Evolutionary conservation across 805 yeast genomes (phyloP).

Genomic region (Ogataea corticis): DNA sequence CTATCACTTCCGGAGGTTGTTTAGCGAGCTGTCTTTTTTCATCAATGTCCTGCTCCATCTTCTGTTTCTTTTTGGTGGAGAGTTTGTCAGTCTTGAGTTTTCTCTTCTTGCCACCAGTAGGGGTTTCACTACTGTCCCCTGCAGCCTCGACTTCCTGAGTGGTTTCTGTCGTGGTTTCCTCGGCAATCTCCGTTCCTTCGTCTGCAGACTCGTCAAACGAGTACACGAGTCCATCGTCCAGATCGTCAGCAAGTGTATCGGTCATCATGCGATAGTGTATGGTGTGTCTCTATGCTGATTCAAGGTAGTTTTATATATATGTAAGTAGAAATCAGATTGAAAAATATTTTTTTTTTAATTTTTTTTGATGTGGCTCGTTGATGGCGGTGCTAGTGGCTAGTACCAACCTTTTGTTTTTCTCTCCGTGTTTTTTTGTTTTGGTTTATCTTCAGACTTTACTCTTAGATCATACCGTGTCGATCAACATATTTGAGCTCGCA

Average conservation of each 20-base stretch:
- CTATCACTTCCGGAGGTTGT: conserved; percentile 58
- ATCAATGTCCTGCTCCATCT: conserved; percentile 63
- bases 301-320: no score
- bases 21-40: conserved; percentile 57
- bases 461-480: no score
- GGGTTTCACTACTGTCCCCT: conserved; percentile 16
- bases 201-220: conserved; percentile 55
- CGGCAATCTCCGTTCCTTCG: conserved; percentile 18
- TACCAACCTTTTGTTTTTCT: no score
- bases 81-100: conserved; percentile 42
- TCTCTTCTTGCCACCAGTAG: conserved; percentile 27
- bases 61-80: conserved; percentile 63
- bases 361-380: no score
- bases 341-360: no score
- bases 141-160: conserved; percentile 23
- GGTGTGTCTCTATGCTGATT: no score
- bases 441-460: no score
- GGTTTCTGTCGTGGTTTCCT: background rate
- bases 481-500: no score
- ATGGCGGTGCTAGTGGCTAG: no score
- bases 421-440: no score
- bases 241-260: conserved; percentile 45
- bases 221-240: conserved; percentile 22
- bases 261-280: conserved; percentile 9
- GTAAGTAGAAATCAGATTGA: no score